Evolutionary conservation across 1,284 basidiomycete species (phyloP).

Genomic region (Coriolopsis trogii): DNA sequence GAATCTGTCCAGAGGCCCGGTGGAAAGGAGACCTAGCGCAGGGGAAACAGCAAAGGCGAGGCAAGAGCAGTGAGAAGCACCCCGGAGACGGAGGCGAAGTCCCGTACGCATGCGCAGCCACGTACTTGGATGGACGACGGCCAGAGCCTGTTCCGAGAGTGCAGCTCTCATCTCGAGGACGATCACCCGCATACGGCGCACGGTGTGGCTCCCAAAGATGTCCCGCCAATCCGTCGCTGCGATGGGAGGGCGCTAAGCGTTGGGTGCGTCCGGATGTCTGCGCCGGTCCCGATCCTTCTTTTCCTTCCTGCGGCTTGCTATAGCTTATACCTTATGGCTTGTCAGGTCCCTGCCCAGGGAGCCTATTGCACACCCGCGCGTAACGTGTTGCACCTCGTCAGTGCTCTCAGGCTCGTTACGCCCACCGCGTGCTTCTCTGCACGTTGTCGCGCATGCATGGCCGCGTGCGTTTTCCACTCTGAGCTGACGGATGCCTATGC

Average conservation of each 20-base stretch:
- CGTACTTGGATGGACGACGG: too few relatives aligned
- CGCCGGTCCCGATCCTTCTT: slow-evolving; percentile 21
- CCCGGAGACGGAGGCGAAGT: not conserved
- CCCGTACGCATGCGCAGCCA: too few relatives aligned
- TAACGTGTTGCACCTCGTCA: not conserved
- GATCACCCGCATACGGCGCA: slow-evolving; percentile 19
- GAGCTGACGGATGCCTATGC: too few relatives aligned
- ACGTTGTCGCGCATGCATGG: too few relatives aligned
- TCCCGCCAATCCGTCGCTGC: not conserved
- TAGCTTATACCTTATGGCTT: slow-evolving; percentile 19
- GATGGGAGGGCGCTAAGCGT: not conserved
- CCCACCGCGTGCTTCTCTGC: not conserved
- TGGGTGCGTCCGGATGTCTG: slow-evolving; percentile 15
- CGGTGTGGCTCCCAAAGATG: not conserved
- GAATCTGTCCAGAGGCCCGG: too few relatives aligned
- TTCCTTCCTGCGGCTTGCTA: too few relatives aligned
- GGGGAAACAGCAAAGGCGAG: too few relatives aligned
- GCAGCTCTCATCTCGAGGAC: slow-evolving; percentile 13
- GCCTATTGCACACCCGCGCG: slow-evolving; percentile 12
- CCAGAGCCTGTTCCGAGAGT: not conserved
- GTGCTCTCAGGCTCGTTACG: not conserved
- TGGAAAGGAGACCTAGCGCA: too few relatives aligned
- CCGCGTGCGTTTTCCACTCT: too few relatives aligned
- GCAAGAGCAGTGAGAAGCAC: not conserved
- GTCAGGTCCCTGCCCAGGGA: slow-evolving; percentile 15